These are phyloP conservation scores for Phaeosphaeriaceae sp. DNA, from an alignment of 2,329 filamentous ascomycete genomes.

Conservation along the genomic window DNA sequence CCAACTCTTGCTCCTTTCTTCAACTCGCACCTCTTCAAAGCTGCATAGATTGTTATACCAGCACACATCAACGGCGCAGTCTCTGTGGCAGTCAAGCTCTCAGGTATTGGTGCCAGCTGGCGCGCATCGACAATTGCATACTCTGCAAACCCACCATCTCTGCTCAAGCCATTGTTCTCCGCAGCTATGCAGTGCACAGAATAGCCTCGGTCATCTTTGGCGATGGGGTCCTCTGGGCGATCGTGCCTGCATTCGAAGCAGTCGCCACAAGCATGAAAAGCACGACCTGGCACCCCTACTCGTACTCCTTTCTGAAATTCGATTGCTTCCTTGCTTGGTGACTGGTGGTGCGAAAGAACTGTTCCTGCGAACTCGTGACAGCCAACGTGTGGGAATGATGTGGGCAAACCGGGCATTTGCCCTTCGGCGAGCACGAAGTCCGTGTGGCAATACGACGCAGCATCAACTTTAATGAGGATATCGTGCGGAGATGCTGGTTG, in stretches of 20 bases:
- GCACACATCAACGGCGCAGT: slow-evolving; percentile 54
- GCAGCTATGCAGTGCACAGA: slow-evolving; percentile 49
- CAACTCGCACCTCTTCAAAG: slow-evolving; percentile 47
- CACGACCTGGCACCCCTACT: slow-evolving; percentile 53
- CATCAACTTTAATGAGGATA: slow-evolving; percentile 55
- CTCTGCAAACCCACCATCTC: slow-evolving; percentile 51
- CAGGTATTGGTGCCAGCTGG: slow-evolving; percentile 46
- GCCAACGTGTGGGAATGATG: slow-evolving; percentile 53
- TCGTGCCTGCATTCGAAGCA: slow-evolving; percentile 51
- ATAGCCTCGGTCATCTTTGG: slow-evolving; percentile 49
- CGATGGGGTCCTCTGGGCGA: slow-evolving; percentile 30
- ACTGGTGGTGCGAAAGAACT: slow-evolving; percentile 41
- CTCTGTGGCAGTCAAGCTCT: slow-evolving; percentile 44
- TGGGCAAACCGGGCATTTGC: slow-evolving; percentile 43
- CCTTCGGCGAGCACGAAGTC: slow-evolving; percentile 49
- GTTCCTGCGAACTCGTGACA: slow-evolving; percentile 57
- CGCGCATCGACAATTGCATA: slow-evolving; percentile 53
- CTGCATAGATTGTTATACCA: slow-evolving; percentile 52
- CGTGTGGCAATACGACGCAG: slow-evolving; percentile 58
- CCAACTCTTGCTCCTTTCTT: slow-evolving; percentile 46
- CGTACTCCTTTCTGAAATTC: slow-evolving; percentile 37
- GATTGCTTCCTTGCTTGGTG: slow-evolving; percentile 26
- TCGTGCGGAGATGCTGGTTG: slow-evolving; percentile 44
- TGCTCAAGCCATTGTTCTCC: slow-evolving; percentile 41
- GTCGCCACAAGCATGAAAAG: slow-evolving; percentile 50